These are phyloP conservation scores for Annulohypoxylon maeteangense DNA, from an alignment of 495 filamentous ascomycete genomes.

Conservation along the genomic window DNA sequence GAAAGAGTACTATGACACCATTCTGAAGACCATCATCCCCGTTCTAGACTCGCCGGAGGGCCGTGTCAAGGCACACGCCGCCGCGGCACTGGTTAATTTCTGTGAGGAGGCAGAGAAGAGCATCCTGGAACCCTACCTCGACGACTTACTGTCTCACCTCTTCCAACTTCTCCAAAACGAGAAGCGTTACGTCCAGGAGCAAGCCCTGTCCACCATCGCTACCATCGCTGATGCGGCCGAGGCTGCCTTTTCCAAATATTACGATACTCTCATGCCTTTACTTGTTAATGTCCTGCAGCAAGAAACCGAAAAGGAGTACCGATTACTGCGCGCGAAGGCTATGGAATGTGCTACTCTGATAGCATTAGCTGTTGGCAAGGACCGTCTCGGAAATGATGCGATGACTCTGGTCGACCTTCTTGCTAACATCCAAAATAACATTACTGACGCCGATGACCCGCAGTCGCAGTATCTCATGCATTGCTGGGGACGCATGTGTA, in stretches of 20 bases:
- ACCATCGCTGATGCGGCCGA: slow-evolving; percentile 99
- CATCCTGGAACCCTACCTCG: slow-evolving; percentile 92
- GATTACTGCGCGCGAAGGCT: slow-evolving; percentile 92
- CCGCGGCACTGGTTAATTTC: slow-evolving; percentile 97
- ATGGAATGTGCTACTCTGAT: slow-evolving; percentile 99
- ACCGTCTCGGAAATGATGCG: slow-evolving; percentile 88
- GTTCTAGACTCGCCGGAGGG: slow-evolving; percentile 91
- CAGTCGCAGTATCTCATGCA: slow-evolving; percentile 97
- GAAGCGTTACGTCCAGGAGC: slow-evolving; percentile 97
- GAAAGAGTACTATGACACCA: slow-evolving; percentile 86
- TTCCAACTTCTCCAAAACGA: slow-evolving; percentile 85
- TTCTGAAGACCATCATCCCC: slow-evolving; percentile 90
- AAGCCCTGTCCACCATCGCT: slow-evolving; percentile 97
- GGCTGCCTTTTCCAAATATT: slow-evolving; percentile 94
- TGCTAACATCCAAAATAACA: slow-evolving; percentile 84
- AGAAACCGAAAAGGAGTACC: slow-evolving; percentile 91
- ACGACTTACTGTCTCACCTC: slow-evolving; percentile 82
- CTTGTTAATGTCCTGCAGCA: slow-evolving; percentile 88
- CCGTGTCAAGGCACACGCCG: slow-evolving; percentile 95
- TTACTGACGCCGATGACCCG: slow-evolving; percentile 92
- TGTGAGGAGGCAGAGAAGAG: slow-evolving; percentile 97
- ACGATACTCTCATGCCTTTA: slow-evolving; percentile 92
- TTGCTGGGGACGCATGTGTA: slow-evolving; percentile 99
- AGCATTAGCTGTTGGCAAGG: slow-evolving; percentile 92
- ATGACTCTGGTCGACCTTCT: slow-evolving; percentile 85